These are phyloP conservation scores for Lagenidium sp. DNA, from an alignment of 352 stramenopile genomes.

Conservation along the genomic window DNA sequence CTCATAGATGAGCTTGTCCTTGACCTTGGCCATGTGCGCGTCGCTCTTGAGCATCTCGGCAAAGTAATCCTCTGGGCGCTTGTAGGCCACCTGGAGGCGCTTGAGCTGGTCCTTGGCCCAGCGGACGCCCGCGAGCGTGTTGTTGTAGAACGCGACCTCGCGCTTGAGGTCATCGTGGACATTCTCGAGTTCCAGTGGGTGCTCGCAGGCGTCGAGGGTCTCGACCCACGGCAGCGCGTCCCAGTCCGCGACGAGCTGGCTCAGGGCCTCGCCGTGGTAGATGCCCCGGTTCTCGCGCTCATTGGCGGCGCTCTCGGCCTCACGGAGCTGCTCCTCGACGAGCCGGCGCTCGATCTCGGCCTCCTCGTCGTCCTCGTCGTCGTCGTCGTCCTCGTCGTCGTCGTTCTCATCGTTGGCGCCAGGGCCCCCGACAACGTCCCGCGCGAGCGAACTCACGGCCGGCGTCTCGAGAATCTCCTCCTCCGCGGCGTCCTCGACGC, in stretches of 20 bases:
- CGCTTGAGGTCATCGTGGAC: constrained; percentile 86
- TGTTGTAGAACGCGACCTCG: constrained; percentile 97
- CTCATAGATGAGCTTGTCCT: constrained; percentile 99
- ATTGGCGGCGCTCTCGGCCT: constrained; percentile 24
- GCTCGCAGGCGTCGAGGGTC: constrained; percentile 63
- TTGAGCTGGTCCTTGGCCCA: constrained; percentile 63
- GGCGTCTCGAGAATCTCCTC: constrained; percentile 81
- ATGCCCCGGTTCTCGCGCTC: constrained; percentile 40
- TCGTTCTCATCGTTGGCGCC: constrained; percentile 16
- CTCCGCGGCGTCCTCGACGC: constrained; percentile 61
- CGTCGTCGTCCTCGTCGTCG: constrained; percentile 32
- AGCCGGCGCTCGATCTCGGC: constrained; percentile 66
- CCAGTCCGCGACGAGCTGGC: constrained; percentile 49
- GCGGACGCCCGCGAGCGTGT: constrained; percentile 63
- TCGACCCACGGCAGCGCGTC: constrained; percentile 65
- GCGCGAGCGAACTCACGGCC: constrained; percentile 51
- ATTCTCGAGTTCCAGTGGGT: constrained; percentile 53
- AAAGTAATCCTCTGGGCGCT: constrained; percentile 96
- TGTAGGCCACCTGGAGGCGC: constrained; percentile 82
- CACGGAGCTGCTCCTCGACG: constrained; percentile 54
- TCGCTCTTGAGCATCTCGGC: constrained; percentile 99
- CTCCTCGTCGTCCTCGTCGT: constrained; percentile 43
- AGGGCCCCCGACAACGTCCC: no score
- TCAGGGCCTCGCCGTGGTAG: constrained; percentile 68
- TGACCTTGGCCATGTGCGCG: constrained; percentile 92